Conservation (phyloP, 768 basidiomycete species). For the Tulasnella sp. region DNA sequence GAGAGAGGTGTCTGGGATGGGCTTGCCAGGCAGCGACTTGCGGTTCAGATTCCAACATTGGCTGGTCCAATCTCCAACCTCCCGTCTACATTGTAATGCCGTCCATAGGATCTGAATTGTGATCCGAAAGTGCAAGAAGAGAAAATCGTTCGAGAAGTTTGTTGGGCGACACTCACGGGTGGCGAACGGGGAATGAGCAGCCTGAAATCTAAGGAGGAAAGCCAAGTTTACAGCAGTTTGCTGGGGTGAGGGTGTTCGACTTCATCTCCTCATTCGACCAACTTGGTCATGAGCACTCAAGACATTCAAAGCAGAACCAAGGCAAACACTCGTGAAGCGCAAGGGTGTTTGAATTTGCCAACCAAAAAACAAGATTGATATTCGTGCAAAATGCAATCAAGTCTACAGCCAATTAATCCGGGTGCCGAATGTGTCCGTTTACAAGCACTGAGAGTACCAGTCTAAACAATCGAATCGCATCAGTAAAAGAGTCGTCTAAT, state of each 20-base stretch:
- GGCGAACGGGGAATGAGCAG: neutral
- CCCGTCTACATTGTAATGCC: neutral
- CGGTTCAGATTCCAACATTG: neutral
- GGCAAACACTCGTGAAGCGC: neutral
- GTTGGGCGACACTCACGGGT: neutral
- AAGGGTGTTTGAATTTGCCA: neutral
- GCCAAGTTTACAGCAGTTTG: neutral
- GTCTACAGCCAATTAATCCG: neutral
- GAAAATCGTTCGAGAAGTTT: neutral
- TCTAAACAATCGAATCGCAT: neutral
- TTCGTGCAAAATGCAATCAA: neutral
- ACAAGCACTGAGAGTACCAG: conserved; percentile 21
- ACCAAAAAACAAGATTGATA: neutral
- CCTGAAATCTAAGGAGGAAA: neutral
- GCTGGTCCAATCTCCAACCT: neutral
- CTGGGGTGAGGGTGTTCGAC: too few relatives aligned
- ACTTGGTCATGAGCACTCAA: neutral
- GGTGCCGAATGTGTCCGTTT: neutral
- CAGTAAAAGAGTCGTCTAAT: neutral
- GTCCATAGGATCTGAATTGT: neutral
- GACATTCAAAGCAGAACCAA: neutral
- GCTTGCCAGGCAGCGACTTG: neutral
- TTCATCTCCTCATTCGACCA: neutral
- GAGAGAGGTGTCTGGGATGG: neutral
- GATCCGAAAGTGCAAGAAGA: neutral